phyloP scores from a whole-genome alignment of 768 basidiomycete species.

The Lactarius hatsudake region DNA sequence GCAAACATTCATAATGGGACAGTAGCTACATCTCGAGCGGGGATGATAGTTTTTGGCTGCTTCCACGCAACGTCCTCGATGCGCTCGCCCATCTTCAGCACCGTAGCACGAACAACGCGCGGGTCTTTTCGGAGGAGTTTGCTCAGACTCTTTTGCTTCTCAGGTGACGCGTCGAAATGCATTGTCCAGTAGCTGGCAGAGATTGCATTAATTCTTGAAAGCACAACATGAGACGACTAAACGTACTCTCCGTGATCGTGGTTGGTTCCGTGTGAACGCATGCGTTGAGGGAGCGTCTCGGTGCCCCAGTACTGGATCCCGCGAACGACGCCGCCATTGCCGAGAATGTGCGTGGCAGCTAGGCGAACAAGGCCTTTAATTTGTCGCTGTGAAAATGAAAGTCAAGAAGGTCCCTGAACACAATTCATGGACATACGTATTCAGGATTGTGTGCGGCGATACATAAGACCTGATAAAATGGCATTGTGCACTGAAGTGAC shows the following conservation, averaged over 20 bases:
- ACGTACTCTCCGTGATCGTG: conserved; percentile 77
- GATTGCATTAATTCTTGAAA: conserved; percentile 9
- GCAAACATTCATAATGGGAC: not conserved
- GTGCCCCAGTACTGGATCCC: conserved; percentile 74
- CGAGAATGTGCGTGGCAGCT: conserved; percentile 68
- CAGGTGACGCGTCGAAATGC: conserved; percentile 85
- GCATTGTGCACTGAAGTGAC: conserved; percentile 50
- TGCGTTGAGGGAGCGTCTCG: conserved; percentile 66
- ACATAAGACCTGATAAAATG: conserved; percentile 84
- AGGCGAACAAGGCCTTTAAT: conserved; percentile 73
- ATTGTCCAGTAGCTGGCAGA: conserved; percentile 79
- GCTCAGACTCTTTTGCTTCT: conserved; percentile 61
- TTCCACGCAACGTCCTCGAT: conserved; percentile 63
- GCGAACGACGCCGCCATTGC: conserved; percentile 80
- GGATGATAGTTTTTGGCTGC: conserved; percentile 42
- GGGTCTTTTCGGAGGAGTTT: conserved; percentile 73
- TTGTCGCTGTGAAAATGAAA: conserved; percentile 49
- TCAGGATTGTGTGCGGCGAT: conserved; percentile 72
- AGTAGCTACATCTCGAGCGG: conserved; percentile 17
- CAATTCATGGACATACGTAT: conserved; percentile 51
- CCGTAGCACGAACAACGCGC: conserved; percentile 78
- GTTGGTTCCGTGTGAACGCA: conserved; percentile 58
- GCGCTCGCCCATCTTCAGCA: conserved; percentile 72
- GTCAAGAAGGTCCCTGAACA: not conserved
- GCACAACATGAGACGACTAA: not conserved